A percentile compares a stretch with the other conserved stretches of the same genome.
phyloP scores from a whole-genome alignment of 2,329 filamentous ascomycete species.

The Drechslera avenae region DNA sequence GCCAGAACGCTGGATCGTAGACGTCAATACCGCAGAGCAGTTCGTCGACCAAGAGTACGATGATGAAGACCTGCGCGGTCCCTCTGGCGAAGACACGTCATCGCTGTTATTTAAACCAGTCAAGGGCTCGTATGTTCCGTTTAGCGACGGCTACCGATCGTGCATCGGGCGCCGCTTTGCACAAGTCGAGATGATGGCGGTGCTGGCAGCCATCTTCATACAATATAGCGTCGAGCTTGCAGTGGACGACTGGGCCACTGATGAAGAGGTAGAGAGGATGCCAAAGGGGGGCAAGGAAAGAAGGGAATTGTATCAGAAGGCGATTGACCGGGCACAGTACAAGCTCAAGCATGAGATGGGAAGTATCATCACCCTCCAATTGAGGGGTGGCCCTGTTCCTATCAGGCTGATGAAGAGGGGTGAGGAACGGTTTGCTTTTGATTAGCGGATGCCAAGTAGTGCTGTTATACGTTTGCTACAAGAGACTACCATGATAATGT shows the following conservation, averaged over 20 bases:
- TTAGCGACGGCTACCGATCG: slow-evolving; percentile 60
- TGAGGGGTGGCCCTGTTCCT: slow-evolving; percentile 65
- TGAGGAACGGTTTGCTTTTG: slow-evolving; percentile 65
- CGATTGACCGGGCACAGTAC: slow-evolving; percentile 60
- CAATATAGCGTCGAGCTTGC: slow-evolving; percentile 72
- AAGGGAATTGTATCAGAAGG: slow-evolving; percentile 64
- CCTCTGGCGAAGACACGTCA: slow-evolving; percentile 65
- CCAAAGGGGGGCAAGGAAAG: slow-evolving; percentile 54
- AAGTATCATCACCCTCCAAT: slow-evolving; percentile 73
- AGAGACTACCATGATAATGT: neutral
- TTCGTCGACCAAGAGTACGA: slow-evolving; percentile 50
- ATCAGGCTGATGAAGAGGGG: slow-evolving; percentile 72
- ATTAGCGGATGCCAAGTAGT: slow-evolving; percentile 13
- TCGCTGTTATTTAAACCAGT: slow-evolving; percentile 59
- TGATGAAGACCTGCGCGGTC: slow-evolving; percentile 63
- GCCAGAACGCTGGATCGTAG: slow-evolving; percentile 72
- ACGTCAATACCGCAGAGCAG: slow-evolving; percentile 29
- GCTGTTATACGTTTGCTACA: neutral
- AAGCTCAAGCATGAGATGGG: slow-evolving; percentile 61
- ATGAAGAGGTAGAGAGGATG: slow-evolving; percentile 50
- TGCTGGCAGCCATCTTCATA: slow-evolving; percentile 58
- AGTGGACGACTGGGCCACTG: slow-evolving; percentile 56
- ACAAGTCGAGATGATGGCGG: slow-evolving; percentile 62
- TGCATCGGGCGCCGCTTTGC: slow-evolving; percentile 63
- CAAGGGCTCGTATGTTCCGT: slow-evolving; percentile 61